Conservation (phyloP, 2,329 filamentous ascomycete species). For the Lachnellula suecica region DNA sequence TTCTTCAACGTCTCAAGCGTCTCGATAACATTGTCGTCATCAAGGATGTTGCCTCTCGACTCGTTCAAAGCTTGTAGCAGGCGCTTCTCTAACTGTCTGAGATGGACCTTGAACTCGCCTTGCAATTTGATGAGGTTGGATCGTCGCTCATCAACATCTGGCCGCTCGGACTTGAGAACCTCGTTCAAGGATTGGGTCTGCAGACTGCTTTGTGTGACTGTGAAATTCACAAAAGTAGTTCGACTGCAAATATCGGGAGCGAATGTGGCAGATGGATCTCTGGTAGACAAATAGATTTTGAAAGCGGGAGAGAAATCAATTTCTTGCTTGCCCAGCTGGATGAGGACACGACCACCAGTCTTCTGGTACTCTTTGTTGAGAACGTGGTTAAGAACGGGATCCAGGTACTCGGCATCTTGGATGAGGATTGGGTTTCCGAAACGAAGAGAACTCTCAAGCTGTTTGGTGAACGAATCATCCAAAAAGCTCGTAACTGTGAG, state of each 20-base stretch:
- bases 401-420: slow-evolving; percentile 94
- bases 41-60: slow-evolving; percentile 94
- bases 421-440: slow-evolving; percentile 99
- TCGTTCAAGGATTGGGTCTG: slow-evolving; percentile 98
- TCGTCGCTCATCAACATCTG: slow-evolving; percentile 92
- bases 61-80: slow-evolving; percentile 94
- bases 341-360: slow-evolving; percentile 95
- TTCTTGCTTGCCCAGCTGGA: slow-evolving; percentile 97
- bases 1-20: slow-evolving; percentile 97
- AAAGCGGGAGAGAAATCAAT: slow-evolving; percentile 98
- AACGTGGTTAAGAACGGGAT: slow-evolving; percentile 96
- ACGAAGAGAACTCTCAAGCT: slow-evolving; percentile 91
- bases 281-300: slow-evolving; percentile 90
- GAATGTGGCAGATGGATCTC: slow-evolving; percentile 94
- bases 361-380: slow-evolving; percentile 99
- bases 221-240: slow-evolving; percentile 99
- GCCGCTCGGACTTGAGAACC: slow-evolving; percentile 93
- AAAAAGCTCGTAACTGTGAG: slow-evolving; percentile 97
- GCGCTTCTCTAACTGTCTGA: slow-evolving; percentile 91
- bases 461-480: slow-evolving; percentile 97
- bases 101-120: slow-evolving; percentile 98
- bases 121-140: slow-evolving; percentile 98
- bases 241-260: slow-evolving; percentile 96
- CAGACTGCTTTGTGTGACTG: slow-evolving; percentile 96
- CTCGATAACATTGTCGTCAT: slow-evolving; percentile 97